Base-by-base conservation (phyloP, 148 eudicot genomes). In the Fagopyrum homotropicum region DNA sequence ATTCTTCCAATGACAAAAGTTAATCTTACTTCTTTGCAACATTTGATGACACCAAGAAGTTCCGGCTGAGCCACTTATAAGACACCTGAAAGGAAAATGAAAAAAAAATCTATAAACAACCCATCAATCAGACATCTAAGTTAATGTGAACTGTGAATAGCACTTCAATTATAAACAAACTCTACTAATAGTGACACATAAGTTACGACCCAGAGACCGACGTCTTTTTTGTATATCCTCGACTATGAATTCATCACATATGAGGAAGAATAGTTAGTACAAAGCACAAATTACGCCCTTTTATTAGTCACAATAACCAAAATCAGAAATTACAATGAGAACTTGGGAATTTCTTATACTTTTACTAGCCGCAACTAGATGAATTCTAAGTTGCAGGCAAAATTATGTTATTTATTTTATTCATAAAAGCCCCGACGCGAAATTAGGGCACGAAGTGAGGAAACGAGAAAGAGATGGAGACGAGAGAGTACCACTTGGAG, bases 21-120 rank as follows among this genome's bases (percentile, higher is more conserved):
- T n/a, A 52, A 40, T 9, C 73, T 88, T 77, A 91, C 99, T 88
- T 89, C 88, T 92, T 90, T 29, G 99, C 92, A 76, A 83, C 79
- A 82, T 89, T 86, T 45, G 99, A 91, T 69, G 99, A 83, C 79
- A 96, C 91, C 87, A 87, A 81, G 81, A 85, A 92, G 61, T 96
- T 92, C 1, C 97, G 97, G 82, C 99, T 96, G 54, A 96, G 84
- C 99, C 99, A 96, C 85, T 96, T 96, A 82, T 92, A 96, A 47
- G 99, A 96, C 76, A 96, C 98, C 98, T 95, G 85, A 16, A 14
- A 40, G 48, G 43, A 48, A 82, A 44, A 69, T 4, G 46, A 19
- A 12, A 19, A 59, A 40, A 19, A 30, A 59, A 19, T 29, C 64
- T 17, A 59, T 9, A 10, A 6, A 59, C 17, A 59, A 54, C 10